A percentile compares a stretch with the other conserved stretches of the same genome.
phyloP scores from a whole-genome alignment of 306 rosid species.

The Dalbergia cultrata region DNA sequence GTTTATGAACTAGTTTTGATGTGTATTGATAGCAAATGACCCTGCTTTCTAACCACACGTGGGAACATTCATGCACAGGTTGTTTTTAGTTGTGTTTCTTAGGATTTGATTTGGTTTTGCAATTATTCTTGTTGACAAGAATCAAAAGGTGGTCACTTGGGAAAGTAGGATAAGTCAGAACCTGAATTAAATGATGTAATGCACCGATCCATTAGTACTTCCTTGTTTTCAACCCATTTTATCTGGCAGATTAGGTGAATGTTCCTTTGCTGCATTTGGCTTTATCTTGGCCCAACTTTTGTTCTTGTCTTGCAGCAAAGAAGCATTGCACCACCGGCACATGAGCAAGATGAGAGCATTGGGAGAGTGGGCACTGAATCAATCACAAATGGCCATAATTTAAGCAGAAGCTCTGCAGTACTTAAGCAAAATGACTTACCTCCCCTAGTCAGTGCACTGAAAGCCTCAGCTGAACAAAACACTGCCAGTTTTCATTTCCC shows the following conservation, averaged over 20 bases:
- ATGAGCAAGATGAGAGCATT: conserved; percentile 39
- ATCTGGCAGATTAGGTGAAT: neutral
- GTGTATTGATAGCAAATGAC: too few relatives aligned
- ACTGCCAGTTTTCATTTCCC: conserved; percentile 88
- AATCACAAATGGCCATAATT: conserved; percentile 38
- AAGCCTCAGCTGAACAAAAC: conserved; percentile 69
- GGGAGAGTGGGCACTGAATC: conserved; percentile 24
- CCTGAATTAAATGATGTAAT: conserved; percentile 9
- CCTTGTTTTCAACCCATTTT: too few relatives aligned
- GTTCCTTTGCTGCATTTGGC: conserved; percentile 6
- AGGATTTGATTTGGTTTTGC: conserved; percentile 8
- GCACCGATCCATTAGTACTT: too few relatives aligned
- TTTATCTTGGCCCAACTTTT: neutral
- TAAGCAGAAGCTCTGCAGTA: conserved; percentile 17
- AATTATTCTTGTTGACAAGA: neutral
- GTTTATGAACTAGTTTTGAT: too few relatives aligned
- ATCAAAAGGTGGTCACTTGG: neutral
- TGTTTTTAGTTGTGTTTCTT: too few relatives aligned
- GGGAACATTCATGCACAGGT: too few relatives aligned
- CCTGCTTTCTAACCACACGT: too few relatives aligned
- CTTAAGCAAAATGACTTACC: conserved; percentile 48
- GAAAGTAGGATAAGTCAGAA: neutral
- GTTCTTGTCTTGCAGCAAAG: conserved; percentile 49
- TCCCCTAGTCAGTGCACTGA: conserved; percentile 78
- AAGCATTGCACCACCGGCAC: conserved; percentile 22